Conservation (phyloP, 23 red algal genomes). For the Pyropia yezoensis region DNA sequence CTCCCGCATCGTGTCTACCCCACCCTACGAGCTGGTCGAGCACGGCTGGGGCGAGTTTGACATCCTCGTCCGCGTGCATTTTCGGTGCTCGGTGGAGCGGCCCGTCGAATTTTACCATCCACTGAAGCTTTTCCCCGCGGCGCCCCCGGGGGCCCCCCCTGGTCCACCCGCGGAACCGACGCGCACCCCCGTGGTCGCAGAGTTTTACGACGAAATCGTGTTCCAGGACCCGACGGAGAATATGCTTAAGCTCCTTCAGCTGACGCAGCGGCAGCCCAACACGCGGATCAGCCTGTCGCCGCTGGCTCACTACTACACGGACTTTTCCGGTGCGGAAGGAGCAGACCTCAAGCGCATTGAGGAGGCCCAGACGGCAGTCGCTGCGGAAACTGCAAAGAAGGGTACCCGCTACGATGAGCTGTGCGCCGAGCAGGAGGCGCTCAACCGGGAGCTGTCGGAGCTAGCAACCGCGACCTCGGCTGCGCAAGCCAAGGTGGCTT, state of each 20-base stretch:
- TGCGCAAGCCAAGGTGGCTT: too few species aligned
- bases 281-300: conserved; percentile 24
- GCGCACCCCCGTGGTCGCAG: conserved; percentile 67
- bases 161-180: conserved; percentile 23
- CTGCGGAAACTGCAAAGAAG: too few species aligned
- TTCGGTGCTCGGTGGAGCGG: conserved; percentile 58
- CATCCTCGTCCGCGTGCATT: conserved; percentile 60
- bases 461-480: too few species aligned
- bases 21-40: conserved; percentile 83
- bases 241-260: conserved; percentile 47
- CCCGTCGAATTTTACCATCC: conserved; percentile 91
- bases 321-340: conserved; percentile 48
- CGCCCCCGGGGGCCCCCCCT: conserved; percentile 5
- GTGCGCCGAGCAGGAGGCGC: too few species aligned
- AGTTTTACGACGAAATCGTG: conserved; percentile 89
- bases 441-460: too few species aligned
- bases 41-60: conserved; percentile 99
- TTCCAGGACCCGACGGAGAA: conserved; percentile 88
- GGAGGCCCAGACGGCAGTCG: conserved; percentile 2
- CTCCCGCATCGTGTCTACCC: conserved; percentile 51
- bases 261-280: conserved; percentile 38
- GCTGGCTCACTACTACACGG: conserved; percentile 32
- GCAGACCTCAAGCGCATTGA: conserved; percentile 34
- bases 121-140: conserved; percentile 44
- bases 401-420: too few species aligned